Evolutionary conservation across 495 filamentous ascomycete genomes (phyloP), one percentile per base, ranked within the genome.

Genomic region (Talaromyces proteolyticus): DNA sequence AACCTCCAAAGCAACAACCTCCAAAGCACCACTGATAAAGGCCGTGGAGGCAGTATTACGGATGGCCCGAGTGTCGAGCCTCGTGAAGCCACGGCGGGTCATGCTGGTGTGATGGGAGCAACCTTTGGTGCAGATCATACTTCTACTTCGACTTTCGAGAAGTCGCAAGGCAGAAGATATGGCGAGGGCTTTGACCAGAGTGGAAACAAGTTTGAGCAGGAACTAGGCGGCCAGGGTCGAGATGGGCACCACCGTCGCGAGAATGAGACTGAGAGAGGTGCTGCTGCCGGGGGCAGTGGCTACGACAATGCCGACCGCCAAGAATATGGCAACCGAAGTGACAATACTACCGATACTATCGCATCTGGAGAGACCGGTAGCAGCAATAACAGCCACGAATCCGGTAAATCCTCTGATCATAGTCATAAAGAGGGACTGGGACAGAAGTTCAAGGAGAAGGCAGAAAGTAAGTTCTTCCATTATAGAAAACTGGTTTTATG

Each of bases 131-230:
- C 47, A 12, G 47, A 49, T 14, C 39, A 49, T 10, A 49, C 47
- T 22, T 39, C 47, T 2, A 49, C 47, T 7, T 49, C 47, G 10
- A 49, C 47, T 4, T 49, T 49, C 17, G 47, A 49, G 14, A 40
- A 40, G 12, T 49, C 47, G 0, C 47, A 49, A 22, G 47, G 47
- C 19, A 26, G 37, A 19, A 38, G 16, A 20, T 47, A 19, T 34
- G 45, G 45, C 4, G 24, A 20, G 7, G 17, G 17, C 1, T 47
- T 47, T 12, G 45, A 47, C 20, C 25, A 37, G n/a, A 47, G 25
- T 20, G 45, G 24, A 16, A 21, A 39, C 4, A 39, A 41, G 37
- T 6, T 40, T 16, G 19, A 25, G 36, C 18, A 16, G 25, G 20
- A 24, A 14, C 21, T 38, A 24, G 21, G 45, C 37, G 36, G 38